phyloP scores from a whole-genome alignment of 768 basidiomycete genomes.

The Strobilomyces dryophilus region DNA sequence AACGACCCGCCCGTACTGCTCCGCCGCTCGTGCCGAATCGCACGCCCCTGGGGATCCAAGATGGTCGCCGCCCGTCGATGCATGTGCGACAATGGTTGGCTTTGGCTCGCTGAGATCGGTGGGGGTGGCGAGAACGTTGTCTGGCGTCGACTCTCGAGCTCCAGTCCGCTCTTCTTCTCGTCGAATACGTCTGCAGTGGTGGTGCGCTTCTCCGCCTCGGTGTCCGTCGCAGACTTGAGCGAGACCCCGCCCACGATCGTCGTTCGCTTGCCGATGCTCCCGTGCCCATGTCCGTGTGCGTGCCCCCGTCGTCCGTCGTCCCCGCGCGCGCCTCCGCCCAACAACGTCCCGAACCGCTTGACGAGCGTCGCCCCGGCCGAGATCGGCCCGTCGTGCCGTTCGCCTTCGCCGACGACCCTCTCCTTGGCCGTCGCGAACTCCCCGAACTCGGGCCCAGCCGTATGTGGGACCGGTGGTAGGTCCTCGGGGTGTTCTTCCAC shows the following conservation, averaged over 20 bases:
- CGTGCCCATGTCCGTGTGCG: constrained; percentile 26
- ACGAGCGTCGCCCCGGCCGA: constrained; percentile 70
- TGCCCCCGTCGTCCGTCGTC: constrained; percentile 39
- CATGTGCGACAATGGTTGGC: constrained; percentile 53
- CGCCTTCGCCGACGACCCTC: constrained; percentile 21
- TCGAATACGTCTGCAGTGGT: constrained; percentile 16
- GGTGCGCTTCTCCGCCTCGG: constrained; percentile 30
- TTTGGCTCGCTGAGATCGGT: constrained; percentile 39
- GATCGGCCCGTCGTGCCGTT: constrained; percentile 34
- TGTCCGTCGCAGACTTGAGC: constrained; percentile 37
- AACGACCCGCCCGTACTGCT: constrained; percentile 72
- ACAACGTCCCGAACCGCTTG: constrained; percentile 69
- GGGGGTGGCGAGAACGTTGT: constrained; percentile 27
- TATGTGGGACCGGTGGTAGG: constrained; percentile 39
- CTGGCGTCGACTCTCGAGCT: constrained; percentile 21
- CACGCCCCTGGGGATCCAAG: constrained; percentile 61
- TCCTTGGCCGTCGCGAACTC: constrained; percentile 46
- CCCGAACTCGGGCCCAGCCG: constrained; percentile 61
- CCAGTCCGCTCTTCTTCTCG: constrained; percentile 22
- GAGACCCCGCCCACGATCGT: constrained; percentile 46
- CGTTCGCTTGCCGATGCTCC: constrained; percentile 41
- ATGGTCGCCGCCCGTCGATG: constrained; percentile 79
- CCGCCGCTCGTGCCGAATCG: constrained; percentile 65
- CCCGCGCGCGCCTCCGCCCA: constrained; percentile 41
- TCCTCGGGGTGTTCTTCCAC: no score